Conservation (phyloP, 805 yeast genomes). For the Cyberlindnera maritima region DNA sequence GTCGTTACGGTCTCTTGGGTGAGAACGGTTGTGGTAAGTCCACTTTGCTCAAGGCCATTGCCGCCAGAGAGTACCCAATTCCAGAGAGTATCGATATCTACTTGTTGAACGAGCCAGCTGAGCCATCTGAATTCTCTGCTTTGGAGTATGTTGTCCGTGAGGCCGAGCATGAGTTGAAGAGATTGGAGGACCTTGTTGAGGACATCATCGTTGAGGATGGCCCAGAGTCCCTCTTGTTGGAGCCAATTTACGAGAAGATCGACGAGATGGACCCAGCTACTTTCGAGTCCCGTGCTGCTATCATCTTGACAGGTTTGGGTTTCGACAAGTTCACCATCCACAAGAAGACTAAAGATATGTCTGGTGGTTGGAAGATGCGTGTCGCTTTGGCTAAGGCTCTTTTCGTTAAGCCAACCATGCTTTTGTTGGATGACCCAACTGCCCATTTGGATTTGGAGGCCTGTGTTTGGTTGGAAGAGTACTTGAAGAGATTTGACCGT, state of each 20-base stretch:
- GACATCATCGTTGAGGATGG: slow-evolving; percentile 86
- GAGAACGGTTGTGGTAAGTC: slow-evolving; percentile 99
- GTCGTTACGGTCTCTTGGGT: slow-evolving; percentile 96
- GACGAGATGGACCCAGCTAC: slow-evolving; percentile 95
- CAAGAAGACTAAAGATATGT: slow-evolving; percentile 97
- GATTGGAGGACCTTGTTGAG: slow-evolving; percentile 89
- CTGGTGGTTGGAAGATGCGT: slow-evolving; percentile 99
- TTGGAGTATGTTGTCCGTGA: slow-evolving; percentile 95
- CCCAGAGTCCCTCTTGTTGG: slow-evolving; percentile 85
- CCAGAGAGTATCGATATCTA: slow-evolving; percentile 92
- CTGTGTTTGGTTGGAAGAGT: slow-evolving; percentile 99
- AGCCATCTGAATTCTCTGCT: slow-evolving; percentile 87
- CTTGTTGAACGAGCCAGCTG: slow-evolving; percentile 96
- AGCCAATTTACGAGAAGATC: slow-evolving; percentile 89
- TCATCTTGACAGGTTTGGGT: slow-evolving; percentile 95
- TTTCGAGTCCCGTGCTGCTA: slow-evolving; percentile 94
- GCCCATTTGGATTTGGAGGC: slow-evolving; percentile 99
- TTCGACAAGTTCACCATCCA: slow-evolving; percentile 82
- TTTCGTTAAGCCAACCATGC: slow-evolving; percentile 94
- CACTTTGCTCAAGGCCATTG: slow-evolving; percentile 87
- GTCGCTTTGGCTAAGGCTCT: slow-evolving; percentile 97
- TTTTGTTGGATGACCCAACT: slow-evolving; percentile 96
- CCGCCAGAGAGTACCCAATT: slow-evolving; percentile 94
- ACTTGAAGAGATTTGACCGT: slow-evolving; percentile 90
- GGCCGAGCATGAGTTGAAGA: slow-evolving; percentile 89